phyloP scores from a whole-genome alignment of 202 grass and related monocot species.

The Musa balbisiana region DNA sequence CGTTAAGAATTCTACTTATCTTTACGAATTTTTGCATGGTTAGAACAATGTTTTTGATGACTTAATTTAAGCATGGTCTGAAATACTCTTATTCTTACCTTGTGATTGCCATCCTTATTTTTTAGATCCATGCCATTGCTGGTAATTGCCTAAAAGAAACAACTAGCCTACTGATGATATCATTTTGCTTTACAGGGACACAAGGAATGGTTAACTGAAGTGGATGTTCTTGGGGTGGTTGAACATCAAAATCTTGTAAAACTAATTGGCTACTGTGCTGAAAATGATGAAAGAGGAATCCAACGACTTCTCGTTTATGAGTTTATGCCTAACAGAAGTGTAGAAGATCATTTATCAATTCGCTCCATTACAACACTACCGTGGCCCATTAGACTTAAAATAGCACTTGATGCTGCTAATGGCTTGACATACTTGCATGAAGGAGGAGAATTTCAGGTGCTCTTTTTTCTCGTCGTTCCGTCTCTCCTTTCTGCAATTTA shows the following conservation, averaged over 20 bases:
- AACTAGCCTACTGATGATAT: no score
- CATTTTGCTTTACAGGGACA: conserved; percentile 46
- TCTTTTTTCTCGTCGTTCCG: background rate
- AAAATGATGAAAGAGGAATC: conserved; percentile 84
- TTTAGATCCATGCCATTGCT: no score
- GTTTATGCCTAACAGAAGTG: conserved; percentile 84
- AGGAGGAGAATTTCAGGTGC: conserved; percentile 72
- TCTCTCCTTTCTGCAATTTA: background rate
- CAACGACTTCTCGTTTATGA: conserved; percentile 88
- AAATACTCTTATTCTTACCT: no score
- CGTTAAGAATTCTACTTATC: no score
- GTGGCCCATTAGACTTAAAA: conserved; percentile 65
- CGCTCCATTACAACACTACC: conserved; percentile 40
- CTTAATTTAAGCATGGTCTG: no score
- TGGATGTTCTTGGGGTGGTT: conserved; percentile 83
- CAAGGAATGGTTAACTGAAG: conserved; percentile 97
- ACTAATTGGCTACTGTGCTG: conserved; percentile 84
- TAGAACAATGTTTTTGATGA: no score
- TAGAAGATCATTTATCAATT: conserved; percentile 55
- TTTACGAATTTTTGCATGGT: no score
- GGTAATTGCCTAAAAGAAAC: no score
- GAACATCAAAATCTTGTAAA: conserved; percentile 82
- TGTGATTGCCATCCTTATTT: no score
- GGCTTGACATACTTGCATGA: conserved; percentile 84
- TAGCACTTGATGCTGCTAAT: conserved; percentile 68